Base-by-base conservation (phyloP, 495 filamentous ascomycete genomes). In the Trichoderma orchidacearum region DNA sequence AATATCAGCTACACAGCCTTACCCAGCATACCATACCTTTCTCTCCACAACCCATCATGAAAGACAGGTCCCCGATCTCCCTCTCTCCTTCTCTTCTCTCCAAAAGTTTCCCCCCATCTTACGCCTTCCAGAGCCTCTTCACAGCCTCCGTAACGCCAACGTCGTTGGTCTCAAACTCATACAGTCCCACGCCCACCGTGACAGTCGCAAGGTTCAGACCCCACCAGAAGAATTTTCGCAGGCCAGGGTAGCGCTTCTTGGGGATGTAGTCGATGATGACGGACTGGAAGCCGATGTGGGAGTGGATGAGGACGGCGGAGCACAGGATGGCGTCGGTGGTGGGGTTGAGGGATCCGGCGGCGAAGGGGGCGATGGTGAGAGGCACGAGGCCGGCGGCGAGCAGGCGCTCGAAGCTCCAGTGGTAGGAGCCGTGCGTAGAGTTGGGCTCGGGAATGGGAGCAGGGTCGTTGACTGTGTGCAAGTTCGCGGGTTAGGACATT, bases 131-230 rank as follows among this genome's bases (percentile, higher is more conserved):
- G 61, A 95, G 75, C 60, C 86, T 80, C 79, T 85, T 89, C 59
- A 94, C 75, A 29, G 85, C 84, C 77, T 95, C 90, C 15, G 89
- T 95, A 56, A 98, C 65, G 54, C 93, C 93, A 35, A 98, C 90
- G 64, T 98, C 93, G 67, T 95, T 96, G n/a, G 93, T 98, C 83
- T 98, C 91, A 68, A 97, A 96, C 75, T 96, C 90, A 73, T 97
- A 98, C 57, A 96, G 78, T 51, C 91, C 92, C 61, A 95, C 75
- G 27, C 85, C 89, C 35, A 93, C 92, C 53, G 86, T 72, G 53
- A 88, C 72, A 32, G 94, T 95, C 61, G 81, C 83, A 54, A 75
- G 78, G 63, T 87, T 88, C 51, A 96, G 82, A 30, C 77, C 75
- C 90, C 90, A 97, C 67, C 76, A 78, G 67, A 85, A 76, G 34